A percentile compares a stretch with the other conserved stretches of the same genome.
Evolutionary conservation across 495 filamentous ascomycete species (phyloP).

Genomic region (Parathielavia hyrcaniae): DNA sequence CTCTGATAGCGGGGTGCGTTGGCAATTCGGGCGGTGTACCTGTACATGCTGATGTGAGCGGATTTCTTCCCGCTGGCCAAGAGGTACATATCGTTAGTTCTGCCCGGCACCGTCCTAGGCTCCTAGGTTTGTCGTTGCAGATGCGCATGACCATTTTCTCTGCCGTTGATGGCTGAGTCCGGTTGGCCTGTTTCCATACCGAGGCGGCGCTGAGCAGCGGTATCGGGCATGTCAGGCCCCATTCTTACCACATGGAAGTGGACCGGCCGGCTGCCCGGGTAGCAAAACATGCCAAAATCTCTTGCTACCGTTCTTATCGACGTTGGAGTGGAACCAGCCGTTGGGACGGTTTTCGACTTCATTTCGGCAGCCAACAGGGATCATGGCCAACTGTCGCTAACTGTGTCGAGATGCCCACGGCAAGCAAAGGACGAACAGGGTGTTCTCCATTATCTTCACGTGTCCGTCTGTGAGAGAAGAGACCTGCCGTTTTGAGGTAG

Average conservation of each 20-base stretch:
- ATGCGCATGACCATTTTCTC: not conserved
- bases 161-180: slow-evolving; percentile 9
- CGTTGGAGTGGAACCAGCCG: slow-evolving; percentile 4
- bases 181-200: slow-evolving; percentile 1
- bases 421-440: not conserved
- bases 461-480: too few species aligned
- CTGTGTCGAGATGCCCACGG: not conserved
- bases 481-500: not conserved
- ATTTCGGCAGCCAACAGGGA: slow-evolving; percentile 3
- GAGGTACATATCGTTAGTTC: too few species aligned
- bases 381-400: slow-evolving; percentile 7
- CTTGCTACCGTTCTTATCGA: too few species aligned
- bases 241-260: too few species aligned
- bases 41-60: not conserved
- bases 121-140: not conserved
- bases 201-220: too few species aligned
- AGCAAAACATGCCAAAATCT: too few species aligned
- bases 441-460: not conserved
- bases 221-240: slow-evolving; percentile 3
- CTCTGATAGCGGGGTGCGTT: not conserved
- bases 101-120: not conserved
- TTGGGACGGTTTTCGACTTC: not conserved
- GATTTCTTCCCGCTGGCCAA: not conserved
- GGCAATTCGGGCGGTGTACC: not conserved
- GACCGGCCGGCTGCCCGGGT: too few species aligned